Base-by-base conservation (phyloP, 768 basidiomycete genomes). In the Scleroderma bovista region DNA sequence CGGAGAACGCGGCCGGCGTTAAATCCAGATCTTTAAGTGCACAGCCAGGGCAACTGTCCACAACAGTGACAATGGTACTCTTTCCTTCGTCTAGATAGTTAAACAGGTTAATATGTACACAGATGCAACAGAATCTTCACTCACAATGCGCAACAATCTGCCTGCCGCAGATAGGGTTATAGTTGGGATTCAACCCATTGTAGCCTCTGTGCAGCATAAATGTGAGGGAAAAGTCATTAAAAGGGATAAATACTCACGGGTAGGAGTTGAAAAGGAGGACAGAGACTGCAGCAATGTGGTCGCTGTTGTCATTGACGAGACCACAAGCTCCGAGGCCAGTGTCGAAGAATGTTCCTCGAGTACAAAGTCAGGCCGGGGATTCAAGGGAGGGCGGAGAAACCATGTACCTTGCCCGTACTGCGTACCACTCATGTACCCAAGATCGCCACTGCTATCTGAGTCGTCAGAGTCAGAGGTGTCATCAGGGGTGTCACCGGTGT, bases 31-130 rank as follows among this genome's bases (percentile, higher is more conserved):
- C 74, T 41, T 60, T 69, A n/a, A 69, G 9, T 2, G 59, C 65
- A 57, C 85, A 87, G n/a, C 64, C 80, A 2, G 51, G 61, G 62
- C 86, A 87, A 23, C 84, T 74, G 62, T 88, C 86, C 13, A 74
- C 75, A 53, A 84, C 62, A 1, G 66, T 59, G 29, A 85, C 77
- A 5, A 63, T 71, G 45, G 80, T 72, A 13, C 59, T 65, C 47
- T 79, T 78, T 55, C 80, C 83, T 48, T 78, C 47, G 60, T 78
- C 83, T 84, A 54, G 37, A 55, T 26, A 53, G n/a, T 13, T 13
- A 29, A 29, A 29, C 26, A 29, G 9, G 26, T 29, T 52, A 43
- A 49, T 44, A 1, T 52, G 4, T 26, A 16, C 51, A 51, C 45
- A 12, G 6, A 4, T 9, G 22, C 20, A 20, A 17, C 4, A 29